Base-by-base conservation (phyloP, 73 alveolate species). In the Breviolum minutum region DNA sequence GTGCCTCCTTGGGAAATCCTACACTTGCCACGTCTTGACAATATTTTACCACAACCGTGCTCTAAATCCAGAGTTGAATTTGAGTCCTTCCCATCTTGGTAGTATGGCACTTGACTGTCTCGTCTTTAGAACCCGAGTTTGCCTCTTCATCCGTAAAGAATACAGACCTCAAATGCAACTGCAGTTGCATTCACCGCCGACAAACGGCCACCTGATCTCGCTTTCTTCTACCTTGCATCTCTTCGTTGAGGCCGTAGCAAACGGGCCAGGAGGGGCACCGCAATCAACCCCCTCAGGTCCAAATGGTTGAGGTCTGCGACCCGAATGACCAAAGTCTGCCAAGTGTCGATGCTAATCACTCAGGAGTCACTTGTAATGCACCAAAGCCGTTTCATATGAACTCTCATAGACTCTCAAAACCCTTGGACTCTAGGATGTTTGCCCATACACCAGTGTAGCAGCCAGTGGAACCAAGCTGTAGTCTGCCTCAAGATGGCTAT, bases 391-490 rank as follows among this genome's bases (percentile, higher is more conserved):
- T 6, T 83, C 13, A 79, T 20, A 9, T 79, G 87, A 79, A 27
- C 26, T 17, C 54, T 11, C 64, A 1, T 48, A 40, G 17, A 16
- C 71, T 54, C 54, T 40, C 54, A 40, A 3, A 40, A 40, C 54
- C 54, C 54, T 40, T 40, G 54, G 54, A 40, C 54, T 40, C 54
- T 40, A 60, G 70, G 97, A 20, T 12, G 40, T 7, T 12, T 20
- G n/a, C 92, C 99, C 99, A 30, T 94, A 94, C 40, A 94, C 87
- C 7, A 94, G 87, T 62, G 73, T 80, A 8, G 99, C 99, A 22
- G 94, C 99, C 64, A 94, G n/a, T 19, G 94, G 92, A 83, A 94
- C 99, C 87, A 94, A 80, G 94, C 99, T 94, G 94, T 94, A 94
- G 94, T 94, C 99, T 13, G 94, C 99, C 99, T 80, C 54, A 40